Conservation (phyloP, 2,329 filamentous ascomycete species). For the Graphilbum sp. region DNA sequence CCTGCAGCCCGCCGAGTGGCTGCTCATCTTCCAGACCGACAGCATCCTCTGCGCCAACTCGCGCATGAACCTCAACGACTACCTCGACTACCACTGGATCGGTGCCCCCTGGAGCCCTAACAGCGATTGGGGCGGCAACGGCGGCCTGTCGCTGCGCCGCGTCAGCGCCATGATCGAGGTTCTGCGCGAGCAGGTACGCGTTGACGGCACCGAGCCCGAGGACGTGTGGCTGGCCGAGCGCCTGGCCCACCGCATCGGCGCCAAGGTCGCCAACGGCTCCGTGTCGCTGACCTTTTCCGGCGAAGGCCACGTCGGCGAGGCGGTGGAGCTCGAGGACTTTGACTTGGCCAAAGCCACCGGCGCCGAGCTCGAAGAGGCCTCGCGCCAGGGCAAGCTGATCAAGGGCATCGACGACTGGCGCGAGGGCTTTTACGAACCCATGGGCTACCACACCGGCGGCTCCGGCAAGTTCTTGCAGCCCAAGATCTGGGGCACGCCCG, state of each 20-base stretch:
- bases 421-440: conserved; percentile 36
- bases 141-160: conserved; percentile 33
- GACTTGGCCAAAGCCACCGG: conserved; percentile 10
- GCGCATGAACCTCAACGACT: conserved; percentile 28
- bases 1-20: conserved; percentile 32
- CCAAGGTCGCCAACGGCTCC: conserved; percentile 34
- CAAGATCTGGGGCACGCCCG: conserved; percentile 31
- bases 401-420: conserved; percentile 32
- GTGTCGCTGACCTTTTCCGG: conserved; percentile 31
- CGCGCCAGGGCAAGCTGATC: conserved; percentile 17
- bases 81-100: conserved; percentile 35
- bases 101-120: conserved; percentile 30
- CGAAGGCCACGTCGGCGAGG: conserved; percentile 25
- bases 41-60: conserved; percentile 39
- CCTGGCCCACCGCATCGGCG: conserved; percentile 29
- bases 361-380: conserved; percentile 13
- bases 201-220: conserved; percentile 29
- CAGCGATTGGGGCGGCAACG: conserved; percentile 31
- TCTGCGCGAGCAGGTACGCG: conserved; percentile 28
- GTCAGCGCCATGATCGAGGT: conserved; percentile 37
- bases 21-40: conserved; percentile 38
- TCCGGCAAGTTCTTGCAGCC: conserved; percentile 27
- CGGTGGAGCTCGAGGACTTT: conserved; percentile 9
- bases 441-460: conserved; percentile 41
- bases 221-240: conserved; percentile 40